Conservation (phyloP, 1,284 basidiomycete genomes). For the Trametes sp. region DNA sequence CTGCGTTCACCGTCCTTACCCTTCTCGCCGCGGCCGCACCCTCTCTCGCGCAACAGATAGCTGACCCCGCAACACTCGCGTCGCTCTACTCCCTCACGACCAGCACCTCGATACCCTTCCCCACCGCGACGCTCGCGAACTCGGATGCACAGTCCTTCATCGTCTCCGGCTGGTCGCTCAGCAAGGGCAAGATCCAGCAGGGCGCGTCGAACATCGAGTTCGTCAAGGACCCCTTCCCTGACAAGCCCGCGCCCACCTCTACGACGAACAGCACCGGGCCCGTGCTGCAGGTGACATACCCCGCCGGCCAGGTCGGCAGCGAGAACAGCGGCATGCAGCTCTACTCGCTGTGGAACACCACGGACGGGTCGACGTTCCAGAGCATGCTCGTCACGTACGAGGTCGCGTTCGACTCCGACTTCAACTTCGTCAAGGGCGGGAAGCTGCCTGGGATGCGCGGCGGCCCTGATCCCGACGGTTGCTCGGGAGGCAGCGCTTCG, state of each 20-base stretch:
- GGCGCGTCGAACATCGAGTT: constrained; percentile 63
- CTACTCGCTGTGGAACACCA: constrained; percentile 69
- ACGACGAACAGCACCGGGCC: constrained; percentile 50
- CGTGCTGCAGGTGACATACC: constrained; percentile 72
- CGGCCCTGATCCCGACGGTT: constrained; percentile 48
- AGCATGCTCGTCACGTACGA: constrained; percentile 77
- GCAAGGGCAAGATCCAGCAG: constrained; percentile 66
- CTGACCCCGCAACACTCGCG: constrained; percentile 52
- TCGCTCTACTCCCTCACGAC: constrained; percentile 63
- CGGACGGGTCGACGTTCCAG: constrained; percentile 59
- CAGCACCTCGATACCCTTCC: constrained; percentile 71
- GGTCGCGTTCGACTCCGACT: constrained; percentile 67
- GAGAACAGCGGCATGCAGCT: constrained; percentile 71
- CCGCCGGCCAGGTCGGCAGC: constrained; percentile 64
- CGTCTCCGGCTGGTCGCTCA: constrained; percentile 66
- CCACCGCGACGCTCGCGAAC: constrained; percentile 63
- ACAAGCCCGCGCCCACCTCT: constrained; percentile 43
- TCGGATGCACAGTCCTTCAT: constrained; percentile 60
- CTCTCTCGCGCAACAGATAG: constrained; percentile 26
- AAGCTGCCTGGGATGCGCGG: constrained; percentile 57
- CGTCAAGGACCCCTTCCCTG: constrained; percentile 71
- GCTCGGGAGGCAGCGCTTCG: constrained; percentile 50
- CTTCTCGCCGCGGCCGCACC: constrained; percentile 27
- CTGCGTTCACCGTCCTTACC: constrained; percentile 23
- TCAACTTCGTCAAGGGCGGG: constrained; percentile 57